Evolutionary conservation across 1,139 yeast species (phyloP).

Genomic region (Trichomonascaceae sp.): DNA sequence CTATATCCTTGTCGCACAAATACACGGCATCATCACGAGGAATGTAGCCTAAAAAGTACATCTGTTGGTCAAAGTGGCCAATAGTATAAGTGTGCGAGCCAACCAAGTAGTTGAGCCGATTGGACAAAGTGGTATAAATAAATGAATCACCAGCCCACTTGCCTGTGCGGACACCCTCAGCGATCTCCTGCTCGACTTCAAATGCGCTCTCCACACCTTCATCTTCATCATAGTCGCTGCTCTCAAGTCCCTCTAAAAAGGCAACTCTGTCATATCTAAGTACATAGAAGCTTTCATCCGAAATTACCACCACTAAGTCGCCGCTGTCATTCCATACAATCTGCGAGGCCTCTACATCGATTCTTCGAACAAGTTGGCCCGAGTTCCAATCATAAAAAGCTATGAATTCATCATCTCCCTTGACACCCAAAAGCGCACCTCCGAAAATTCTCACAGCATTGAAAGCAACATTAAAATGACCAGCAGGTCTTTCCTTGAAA

Average conservation of each 20-base stretch:
- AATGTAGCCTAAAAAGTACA: constrained; percentile 82
- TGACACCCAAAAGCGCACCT: constrained; percentile 80
- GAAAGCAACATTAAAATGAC: constrained; percentile 52
- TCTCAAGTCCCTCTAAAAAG: constrained; percentile 57
- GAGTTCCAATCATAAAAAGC: constrained; percentile 93
- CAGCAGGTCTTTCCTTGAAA: constrained; percentile 68
- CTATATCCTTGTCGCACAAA: constrained; percentile 84
- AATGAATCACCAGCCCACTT: constrained; percentile 97
- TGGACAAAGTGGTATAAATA: constrained; percentile 77
- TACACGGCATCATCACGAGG: constrained; percentile 87
- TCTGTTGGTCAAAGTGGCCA: constrained; percentile 86
- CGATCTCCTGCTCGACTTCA: constrained; percentile 69
- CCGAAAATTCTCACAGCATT: constrained; percentile 78
- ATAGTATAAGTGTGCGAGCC: constrained; percentile 91
- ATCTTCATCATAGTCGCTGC: constrained; percentile 57
- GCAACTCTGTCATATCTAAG: constrained; percentile 64
- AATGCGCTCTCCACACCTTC: constrained; percentile 86
- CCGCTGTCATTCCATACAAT: constrained; percentile 94
- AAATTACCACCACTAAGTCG: constrained; percentile 71
- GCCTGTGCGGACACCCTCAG: constrained; percentile 80
- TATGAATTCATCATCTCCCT: constrained; percentile 46
- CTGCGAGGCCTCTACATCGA: constrained; percentile 62
- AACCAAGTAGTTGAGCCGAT: constrained; percentile 87
- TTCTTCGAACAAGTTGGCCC: constrained; percentile 76
- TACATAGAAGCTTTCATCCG: constrained; percentile 76